Evolutionary conservation across 106 monocot genomes (phyloP).

Genomic region (Dioscorea alata): DNA sequence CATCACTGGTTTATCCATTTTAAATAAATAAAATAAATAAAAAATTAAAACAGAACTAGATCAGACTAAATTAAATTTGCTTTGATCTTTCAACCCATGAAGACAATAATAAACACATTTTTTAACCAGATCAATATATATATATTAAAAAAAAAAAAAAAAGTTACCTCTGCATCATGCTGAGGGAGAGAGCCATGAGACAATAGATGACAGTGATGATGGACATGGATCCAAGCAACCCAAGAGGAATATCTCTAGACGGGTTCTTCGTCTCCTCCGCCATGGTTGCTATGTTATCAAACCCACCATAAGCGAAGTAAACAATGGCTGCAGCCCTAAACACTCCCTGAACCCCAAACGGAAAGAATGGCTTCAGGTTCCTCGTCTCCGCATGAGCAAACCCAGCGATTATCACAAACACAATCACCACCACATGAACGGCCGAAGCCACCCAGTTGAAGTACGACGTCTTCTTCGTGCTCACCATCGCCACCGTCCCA

Average conservation of each 20-base stretch:
- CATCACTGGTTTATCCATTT: too few relatives aligned
- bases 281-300: constrained; percentile 77
- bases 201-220: constrained; percentile 63
- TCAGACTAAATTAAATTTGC: too few relatives aligned
- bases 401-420: constrained; percentile 51
- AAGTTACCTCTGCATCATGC: constrained; percentile 50
- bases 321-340: constrained; percentile 60
- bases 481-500: constrained; percentile 26
- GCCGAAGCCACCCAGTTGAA: constrained; percentile 60
- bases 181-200: constrained; percentile 61
- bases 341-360: constrained; percentile 56
- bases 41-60: too few relatives aligned
- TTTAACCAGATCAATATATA: too few relatives aligned
- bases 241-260: constrained; percentile 69
- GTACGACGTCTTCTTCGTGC: constrained; percentile 40
- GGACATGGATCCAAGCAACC: constrained; percentile 69
- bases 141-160: too few relatives aligned
- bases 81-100: too few relatives aligned
- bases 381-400: constrained; percentile 31
- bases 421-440: constrained; percentile 32
- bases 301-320: constrained; percentile 70
- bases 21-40: too few relatives aligned
- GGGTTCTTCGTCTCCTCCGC: constrained; percentile 85
- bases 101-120: too few relatives aligned
- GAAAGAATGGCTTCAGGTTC: constrained; percentile 64